Conservation (phyloP, 2,329 filamentous ascomycete species). For the Fonsecaea nubica region DNA sequence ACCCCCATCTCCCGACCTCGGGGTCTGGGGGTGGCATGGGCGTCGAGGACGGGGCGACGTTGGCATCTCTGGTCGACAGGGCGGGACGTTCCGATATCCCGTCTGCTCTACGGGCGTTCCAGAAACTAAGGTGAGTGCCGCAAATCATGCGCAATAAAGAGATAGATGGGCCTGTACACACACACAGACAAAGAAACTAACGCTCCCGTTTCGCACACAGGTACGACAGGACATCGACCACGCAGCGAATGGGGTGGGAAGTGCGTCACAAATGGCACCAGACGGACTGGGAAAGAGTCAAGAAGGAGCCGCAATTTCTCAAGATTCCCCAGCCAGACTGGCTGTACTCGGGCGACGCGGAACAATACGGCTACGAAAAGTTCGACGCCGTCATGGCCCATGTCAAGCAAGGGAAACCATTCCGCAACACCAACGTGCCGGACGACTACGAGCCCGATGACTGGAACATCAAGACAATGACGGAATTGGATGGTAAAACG, state of each 20-base stretch:
- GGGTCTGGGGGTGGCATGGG: constrained; percentile 30
- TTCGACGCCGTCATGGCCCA: constrained; percentile 48
- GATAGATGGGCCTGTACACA: no score
- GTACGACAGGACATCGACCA: constrained; percentile 52
- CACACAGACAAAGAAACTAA: background rate
- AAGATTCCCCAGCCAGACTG: constrained; percentile 56
- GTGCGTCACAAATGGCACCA: constrained; percentile 54
- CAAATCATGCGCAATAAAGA: no score
- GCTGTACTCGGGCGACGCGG: constrained; percentile 58
- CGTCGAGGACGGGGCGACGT: constrained; percentile 37
- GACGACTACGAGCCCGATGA: constrained; percentile 50
- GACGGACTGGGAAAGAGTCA: constrained; percentile 57
- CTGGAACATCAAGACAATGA: constrained; percentile 52
- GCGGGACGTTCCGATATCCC: constrained; percentile 7
- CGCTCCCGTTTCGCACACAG: constrained; percentile 46
- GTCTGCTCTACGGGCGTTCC: constrained; percentile 8
- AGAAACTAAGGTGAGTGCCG: constrained; percentile 13
- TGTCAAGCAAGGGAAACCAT: constrained; percentile 51
- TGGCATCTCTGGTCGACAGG: constrained; percentile 32
- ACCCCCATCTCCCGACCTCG: constrained; percentile 5
- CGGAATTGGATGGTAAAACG: background rate
- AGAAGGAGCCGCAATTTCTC: constrained; percentile 51
- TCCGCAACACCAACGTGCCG: constrained; percentile 55
- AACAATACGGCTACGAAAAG: constrained; percentile 53
- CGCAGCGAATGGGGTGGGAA: constrained; percentile 54